A percentile compares a stretch with the other conserved stretches of the same genome.
Conservation (phyloP, 148 eudicot genomes). For the Rhododendron griersonianum region DNA sequence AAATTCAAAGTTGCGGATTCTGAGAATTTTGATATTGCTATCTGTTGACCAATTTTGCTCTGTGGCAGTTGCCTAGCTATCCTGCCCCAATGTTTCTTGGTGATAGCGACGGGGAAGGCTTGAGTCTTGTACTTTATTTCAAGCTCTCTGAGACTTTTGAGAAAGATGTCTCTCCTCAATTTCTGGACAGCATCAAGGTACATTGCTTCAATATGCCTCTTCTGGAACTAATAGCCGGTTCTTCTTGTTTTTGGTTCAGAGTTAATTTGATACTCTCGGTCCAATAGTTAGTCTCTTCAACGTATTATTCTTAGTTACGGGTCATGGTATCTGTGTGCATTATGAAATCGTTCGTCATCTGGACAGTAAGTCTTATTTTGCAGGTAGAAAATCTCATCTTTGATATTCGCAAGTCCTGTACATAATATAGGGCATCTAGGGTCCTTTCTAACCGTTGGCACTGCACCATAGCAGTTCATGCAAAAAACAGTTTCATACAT, state of each 20-base stretch:
- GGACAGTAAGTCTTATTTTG: neutral
- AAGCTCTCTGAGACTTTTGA: constrained; percentile 64
- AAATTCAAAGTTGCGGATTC: neutral
- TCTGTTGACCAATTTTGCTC: neutral
- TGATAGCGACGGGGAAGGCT: constrained; percentile 78
- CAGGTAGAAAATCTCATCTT: neutral
- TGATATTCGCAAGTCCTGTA: neutral
- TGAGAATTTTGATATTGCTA: neutral
- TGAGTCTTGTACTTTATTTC: constrained; percentile 81
- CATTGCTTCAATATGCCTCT: neutral
- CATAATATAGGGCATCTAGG: neutral
- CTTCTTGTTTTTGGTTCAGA: neutral
- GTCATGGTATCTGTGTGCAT: neutral
- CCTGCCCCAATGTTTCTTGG: constrained; percentile 70
- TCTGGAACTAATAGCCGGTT: neutral
- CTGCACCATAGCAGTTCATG: neutral
- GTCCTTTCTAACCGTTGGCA: neutral
- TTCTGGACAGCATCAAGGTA: constrained; percentile 71
- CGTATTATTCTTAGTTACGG: neutral
- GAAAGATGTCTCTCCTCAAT: constrained; percentile 58
- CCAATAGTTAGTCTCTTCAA: neutral
- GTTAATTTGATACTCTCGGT: neutral
- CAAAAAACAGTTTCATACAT: neutral
- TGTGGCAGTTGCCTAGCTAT: constrained; percentile 68
- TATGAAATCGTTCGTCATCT: neutral